These are phyloP conservation scores for Phytopythium oedochilum DNA, from an alignment of 352 stramenopile species.

Conservation along the genomic window DNA sequence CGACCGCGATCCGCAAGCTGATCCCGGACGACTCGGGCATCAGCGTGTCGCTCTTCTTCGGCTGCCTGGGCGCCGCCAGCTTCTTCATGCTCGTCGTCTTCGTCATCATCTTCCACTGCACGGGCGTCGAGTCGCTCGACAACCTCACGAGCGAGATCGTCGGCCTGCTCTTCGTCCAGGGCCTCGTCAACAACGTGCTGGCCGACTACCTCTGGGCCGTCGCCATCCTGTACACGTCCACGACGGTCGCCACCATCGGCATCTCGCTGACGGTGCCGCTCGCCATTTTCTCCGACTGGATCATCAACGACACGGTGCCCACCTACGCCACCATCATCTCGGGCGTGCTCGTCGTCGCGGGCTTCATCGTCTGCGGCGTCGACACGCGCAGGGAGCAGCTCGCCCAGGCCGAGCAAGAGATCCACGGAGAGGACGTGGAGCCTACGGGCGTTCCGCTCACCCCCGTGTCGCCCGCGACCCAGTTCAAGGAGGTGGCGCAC, in stretches of 20 bases:
- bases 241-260: slow-evolving; percentile 95
- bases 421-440: slow-evolving; percentile 4
- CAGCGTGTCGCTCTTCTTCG: slow-evolving; percentile 93
- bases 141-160: slow-evolving; percentile 73
- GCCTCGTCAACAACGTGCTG: slow-evolving; percentile 94
- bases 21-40: slow-evolving; percentile 83
- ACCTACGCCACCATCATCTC: slow-evolving; percentile 48
- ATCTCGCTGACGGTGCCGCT: slow-evolving; percentile 96
- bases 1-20: slow-evolving; percentile 75
- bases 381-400: slow-evolving; percentile 27
- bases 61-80: slow-evolving; percentile 95
- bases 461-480: slow-evolving; percentile 18
- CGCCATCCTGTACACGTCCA: slow-evolving; percentile 93
- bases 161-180: slow-evolving; percentile 85
- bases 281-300: slow-evolving; percentile 90
- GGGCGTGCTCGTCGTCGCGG: slow-evolving; percentile 60
- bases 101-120: slow-evolving; percentile 69
- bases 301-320: slow-evolving; percentile 55
- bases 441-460: slow-evolving; percentile 9
- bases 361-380: slow-evolving; percentile 66
- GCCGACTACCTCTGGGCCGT: slow-evolving; percentile 95
- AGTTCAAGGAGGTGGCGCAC: slow-evolving; percentile 26
- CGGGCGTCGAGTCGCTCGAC: slow-evolving; percentile 60
- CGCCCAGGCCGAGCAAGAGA: neutral
- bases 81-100: slow-evolving; percentile 91